Conservation (phyloP, 116 monocot genomes). For the Dioscorea cayenensis region DNA sequence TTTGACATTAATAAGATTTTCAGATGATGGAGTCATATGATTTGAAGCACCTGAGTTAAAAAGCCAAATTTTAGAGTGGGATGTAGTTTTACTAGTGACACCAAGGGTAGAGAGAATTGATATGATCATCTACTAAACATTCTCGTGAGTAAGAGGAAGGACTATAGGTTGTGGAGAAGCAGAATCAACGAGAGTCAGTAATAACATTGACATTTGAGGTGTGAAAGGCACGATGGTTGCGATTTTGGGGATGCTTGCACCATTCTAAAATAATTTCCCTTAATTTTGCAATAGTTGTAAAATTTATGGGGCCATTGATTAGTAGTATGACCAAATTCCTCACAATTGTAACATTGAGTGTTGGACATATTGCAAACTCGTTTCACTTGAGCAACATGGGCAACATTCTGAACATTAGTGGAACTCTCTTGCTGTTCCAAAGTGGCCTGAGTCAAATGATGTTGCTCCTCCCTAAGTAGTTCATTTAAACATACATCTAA, state of each 20-base stretch:
- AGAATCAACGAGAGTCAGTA: not conserved
- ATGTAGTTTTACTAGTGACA: slow-evolving; percentile 1
- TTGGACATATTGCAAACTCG: not conserved
- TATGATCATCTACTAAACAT: slow-evolving; percentile 7
- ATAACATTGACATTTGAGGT: not conserved
- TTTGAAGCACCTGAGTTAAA: slow-evolving; percentile 9
- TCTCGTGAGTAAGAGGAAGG: slow-evolving; percentile 2
- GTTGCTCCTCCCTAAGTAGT: slow-evolving; percentile 3
- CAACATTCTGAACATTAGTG: not conserved
- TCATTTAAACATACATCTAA: slow-evolving; percentile 6
- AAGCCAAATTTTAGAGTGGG: not conserved
- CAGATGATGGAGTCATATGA: slow-evolving; percentile 7
- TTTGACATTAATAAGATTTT: not conserved
- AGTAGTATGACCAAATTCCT: slow-evolving; percentile 8
- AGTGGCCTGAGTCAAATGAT: not conserved
- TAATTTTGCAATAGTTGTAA: slow-evolving; percentile 11
- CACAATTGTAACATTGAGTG: not conserved
- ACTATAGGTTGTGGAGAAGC: not conserved
- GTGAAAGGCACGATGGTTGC: not conserved
- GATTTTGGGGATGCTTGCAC: not conserved
- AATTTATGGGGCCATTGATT: slow-evolving; percentile 6
- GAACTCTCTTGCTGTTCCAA: not conserved
- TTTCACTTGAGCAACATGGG: slow-evolving; percentile 2
- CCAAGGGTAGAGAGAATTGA: slow-evolving; percentile 13
- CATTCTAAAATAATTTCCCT: slow-evolving; percentile 5